Conservation (phyloP, 306 rosid genomes). For the Fagus crenata region DNA sequence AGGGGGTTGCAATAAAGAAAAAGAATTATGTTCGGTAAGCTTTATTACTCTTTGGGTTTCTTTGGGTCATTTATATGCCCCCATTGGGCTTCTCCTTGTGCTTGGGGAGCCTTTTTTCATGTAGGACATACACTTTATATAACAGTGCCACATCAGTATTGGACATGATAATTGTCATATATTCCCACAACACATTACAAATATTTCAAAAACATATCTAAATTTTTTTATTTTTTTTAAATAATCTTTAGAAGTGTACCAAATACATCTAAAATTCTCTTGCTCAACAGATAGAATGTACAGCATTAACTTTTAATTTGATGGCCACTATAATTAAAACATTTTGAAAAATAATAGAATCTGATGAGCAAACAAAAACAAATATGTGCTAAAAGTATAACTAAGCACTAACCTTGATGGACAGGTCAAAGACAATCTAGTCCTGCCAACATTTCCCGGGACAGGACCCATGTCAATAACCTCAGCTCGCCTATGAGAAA, state of each 20-base stretch:
- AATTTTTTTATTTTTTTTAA: not conserved
- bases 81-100: too few species aligned
- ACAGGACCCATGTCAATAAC: slow-evolving; percentile 95
- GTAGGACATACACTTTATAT: too few species aligned
- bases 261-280: too few species aligned
- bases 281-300: too few species aligned
- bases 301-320: not conserved
- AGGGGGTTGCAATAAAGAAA: not conserved
- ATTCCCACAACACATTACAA: too few species aligned
- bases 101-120: too few species aligned
- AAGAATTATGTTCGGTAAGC: too few species aligned
- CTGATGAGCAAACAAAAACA: slow-evolving; percentile 2
- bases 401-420: slow-evolving; percentile 72
- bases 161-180: too few species aligned
- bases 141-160: too few species aligned
- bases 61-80: too few species aligned
- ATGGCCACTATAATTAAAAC: not conserved
- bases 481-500: slow-evolving; percentile 94
- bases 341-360: not conserved
- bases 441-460: slow-evolving; percentile 78
- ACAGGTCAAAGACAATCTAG: slow-evolving; percentile 79
- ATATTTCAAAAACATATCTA: not conserved
- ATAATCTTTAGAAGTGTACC: not conserved
- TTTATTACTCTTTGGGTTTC: too few species aligned
- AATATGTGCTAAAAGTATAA: slow-evolving; percentile 9